A percentile compares a stretch with the other conserved stretches of the same genome.
phyloP scores from a whole-genome alignment of 768 basidiomycete species.

The Stropharia rugosoannulata region DNA sequence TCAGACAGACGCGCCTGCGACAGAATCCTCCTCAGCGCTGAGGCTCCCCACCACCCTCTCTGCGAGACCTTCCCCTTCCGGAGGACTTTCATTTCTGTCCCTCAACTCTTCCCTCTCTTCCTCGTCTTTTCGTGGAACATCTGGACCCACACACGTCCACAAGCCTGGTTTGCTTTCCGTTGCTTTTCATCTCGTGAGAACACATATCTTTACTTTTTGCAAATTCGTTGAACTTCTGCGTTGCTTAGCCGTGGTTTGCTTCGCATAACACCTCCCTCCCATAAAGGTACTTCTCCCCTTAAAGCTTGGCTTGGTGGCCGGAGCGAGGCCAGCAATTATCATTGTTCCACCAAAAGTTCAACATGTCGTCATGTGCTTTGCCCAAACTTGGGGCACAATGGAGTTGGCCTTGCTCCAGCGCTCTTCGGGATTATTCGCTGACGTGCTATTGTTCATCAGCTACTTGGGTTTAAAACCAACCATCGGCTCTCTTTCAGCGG shows the following conservation, averaged over 20 bases:
- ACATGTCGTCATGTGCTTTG: constrained; percentile 20
- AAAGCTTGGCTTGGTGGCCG: neutral
- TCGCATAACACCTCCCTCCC: constrained; percentile 30
- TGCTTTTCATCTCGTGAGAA: constrained; percentile 35
- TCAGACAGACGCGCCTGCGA: constrained; percentile 25
- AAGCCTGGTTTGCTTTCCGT: constrained; percentile 40
- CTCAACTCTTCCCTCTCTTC: constrained; percentile 16
- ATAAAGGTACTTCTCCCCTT: constrained; percentile 41
- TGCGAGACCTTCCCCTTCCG: constrained; percentile 15
- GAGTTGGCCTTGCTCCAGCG: constrained; percentile 20
- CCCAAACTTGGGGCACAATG: constrained; percentile 34
- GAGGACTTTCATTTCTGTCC: constrained; percentile 13
- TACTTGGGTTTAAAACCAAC: constrained; percentile 30
- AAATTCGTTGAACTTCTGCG: constrained; percentile 1
- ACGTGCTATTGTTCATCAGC: constrained; percentile 30
- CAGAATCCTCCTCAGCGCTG: constrained; percentile 19
- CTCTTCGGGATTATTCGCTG: constrained; percentile 12
- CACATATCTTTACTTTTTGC: constrained; percentile 6
- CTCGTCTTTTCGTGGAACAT: neutral
- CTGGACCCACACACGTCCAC: constrained; percentile 56
- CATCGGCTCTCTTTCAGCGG: constrained; percentile 6
- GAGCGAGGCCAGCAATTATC: neutral
- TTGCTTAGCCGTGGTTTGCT: constrained; percentile 9
- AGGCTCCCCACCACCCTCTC: constrained; percentile 1
- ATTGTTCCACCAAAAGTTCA: constrained; percentile 8